phyloP scores from a whole-genome alignment of 2,329 filamentous ascomycete species.

The Fusarium sp. region DNA sequence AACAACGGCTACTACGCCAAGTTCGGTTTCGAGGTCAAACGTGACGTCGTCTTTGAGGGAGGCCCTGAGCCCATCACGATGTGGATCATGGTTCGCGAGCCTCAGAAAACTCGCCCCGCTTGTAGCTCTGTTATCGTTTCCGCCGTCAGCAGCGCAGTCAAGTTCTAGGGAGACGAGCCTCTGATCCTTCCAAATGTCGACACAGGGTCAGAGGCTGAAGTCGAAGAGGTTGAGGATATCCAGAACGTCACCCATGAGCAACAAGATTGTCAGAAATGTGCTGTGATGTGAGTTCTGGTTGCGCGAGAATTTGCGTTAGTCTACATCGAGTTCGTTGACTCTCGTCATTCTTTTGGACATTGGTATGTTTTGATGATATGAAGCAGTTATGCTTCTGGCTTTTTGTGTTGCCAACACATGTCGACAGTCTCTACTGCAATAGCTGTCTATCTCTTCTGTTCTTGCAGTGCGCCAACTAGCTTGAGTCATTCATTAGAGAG shows the following conservation, averaged over 20 bases:
- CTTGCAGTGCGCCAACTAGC: slow-evolving; percentile 30
- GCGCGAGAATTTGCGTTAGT: neutral
- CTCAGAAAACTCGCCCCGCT: slow-evolving; percentile 52
- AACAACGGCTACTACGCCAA: slow-evolving; percentile 80
- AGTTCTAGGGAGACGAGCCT: slow-evolving; percentile 40
- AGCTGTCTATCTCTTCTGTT: slow-evolving; percentile 23
- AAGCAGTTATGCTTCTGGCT: slow-evolving; percentile 3
- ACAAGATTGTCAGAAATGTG: slow-evolving; percentile 20
- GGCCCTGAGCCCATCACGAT: slow-evolving; percentile 69
- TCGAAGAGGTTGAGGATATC: slow-evolving; percentile 6
- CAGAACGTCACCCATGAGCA: neutral
- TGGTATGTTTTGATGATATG: neutral
- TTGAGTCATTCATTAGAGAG: slow-evolving; percentile 43
- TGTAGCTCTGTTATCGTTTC: slow-evolving; percentile 41
- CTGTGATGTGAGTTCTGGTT: slow-evolving; percentile 27
- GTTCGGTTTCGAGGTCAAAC: slow-evolving; percentile 76
- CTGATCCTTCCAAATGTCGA: slow-evolving; percentile 25
- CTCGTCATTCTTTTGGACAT: slow-evolving; percentile 11
- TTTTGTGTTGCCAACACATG: slow-evolving; percentile 1
- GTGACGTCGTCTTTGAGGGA: slow-evolving; percentile 71
- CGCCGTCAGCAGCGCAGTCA: slow-evolving; percentile 35
- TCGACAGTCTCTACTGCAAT: slow-evolving; percentile 37
- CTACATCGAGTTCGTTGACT: neutral
- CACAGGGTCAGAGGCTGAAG: slow-evolving; percentile 30
- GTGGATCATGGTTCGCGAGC: slow-evolving; percentile 86